Evolutionary conservation across 805 yeast genomes (phyloP).

Genomic region (Blastobotrys chiropterorum): DNA sequence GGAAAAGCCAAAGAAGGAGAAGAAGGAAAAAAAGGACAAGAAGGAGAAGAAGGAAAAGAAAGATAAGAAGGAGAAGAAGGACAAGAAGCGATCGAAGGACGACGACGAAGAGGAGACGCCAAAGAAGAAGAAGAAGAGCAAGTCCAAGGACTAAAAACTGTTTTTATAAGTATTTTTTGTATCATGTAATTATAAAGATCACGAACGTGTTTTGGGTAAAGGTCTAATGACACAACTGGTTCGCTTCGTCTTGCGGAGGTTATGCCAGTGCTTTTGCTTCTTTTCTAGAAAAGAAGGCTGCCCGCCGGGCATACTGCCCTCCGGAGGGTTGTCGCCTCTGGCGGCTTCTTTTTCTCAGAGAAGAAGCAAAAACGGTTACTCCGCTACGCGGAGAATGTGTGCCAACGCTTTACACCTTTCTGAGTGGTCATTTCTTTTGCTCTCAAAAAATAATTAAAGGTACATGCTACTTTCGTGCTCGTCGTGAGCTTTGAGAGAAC

Average conservation of each 20-base stretch:
- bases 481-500: background rate
- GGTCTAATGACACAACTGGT: too few relatives aligned
- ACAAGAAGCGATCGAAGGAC: constrained; percentile 15
- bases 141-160: constrained; percentile 8
- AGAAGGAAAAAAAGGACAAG: constrained; percentile 44
- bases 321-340: too few relatives aligned
- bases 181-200: background rate
- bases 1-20: constrained; percentile 43
- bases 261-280: too few relatives aligned
- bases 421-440: too few relatives aligned
- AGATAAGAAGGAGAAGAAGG: constrained; percentile 29
- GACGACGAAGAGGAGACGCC: constrained; percentile 19
- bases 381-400: too few relatives aligned
- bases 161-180: constrained; percentile 7
- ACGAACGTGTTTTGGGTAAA: background rate
- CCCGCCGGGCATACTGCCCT: too few relatives aligned
- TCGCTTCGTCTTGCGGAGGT: too few relatives aligned
- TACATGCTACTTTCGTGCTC: constrained; percentile 5
- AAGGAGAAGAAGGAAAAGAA: constrained; percentile 50
- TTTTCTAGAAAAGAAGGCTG: too few relatives aligned
- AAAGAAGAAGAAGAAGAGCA: constrained; percentile 18
- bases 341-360: too few relatives aligned
- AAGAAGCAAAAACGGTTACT: too few relatives aligned
- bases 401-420: too few relatives aligned
- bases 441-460: too few relatives aligned